phyloP scores from a whole-genome alignment of 2,329 filamentous ascomycete species.

The Harringtonia lauricola region DNA sequence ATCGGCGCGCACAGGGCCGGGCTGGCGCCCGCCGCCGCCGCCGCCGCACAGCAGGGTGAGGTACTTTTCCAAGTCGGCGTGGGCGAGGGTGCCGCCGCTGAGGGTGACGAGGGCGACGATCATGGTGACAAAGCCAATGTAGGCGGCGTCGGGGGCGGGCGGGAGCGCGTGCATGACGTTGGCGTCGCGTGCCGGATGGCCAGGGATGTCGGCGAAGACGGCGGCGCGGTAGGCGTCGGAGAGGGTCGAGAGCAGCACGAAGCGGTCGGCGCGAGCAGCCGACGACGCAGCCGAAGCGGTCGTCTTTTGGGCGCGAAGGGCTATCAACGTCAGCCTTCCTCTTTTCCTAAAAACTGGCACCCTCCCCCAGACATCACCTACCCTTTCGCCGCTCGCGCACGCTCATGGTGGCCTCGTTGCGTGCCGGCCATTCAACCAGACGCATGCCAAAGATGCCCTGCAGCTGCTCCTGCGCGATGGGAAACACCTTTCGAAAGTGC shows the following conservation, averaged over 20 bases:
- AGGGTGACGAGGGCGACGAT: conserved; percentile 69
- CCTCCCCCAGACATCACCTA: too few relatives aligned
- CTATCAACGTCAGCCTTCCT: conserved; percentile 6
- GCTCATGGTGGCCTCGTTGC: conserved; percentile 66
- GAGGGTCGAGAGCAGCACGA: conserved; percentile 66
- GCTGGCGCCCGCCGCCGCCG: conserved; percentile 23
- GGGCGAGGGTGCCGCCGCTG: conserved; percentile 60
- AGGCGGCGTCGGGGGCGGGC: conserved; percentile 60
- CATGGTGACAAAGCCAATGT: conserved; percentile 70
- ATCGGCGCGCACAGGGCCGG: conserved; percentile 17
- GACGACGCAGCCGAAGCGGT: background rate
- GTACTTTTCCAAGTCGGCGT: conserved; percentile 67
- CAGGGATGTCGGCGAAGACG: conserved; percentile 7
- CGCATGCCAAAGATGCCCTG: conserved; percentile 79
- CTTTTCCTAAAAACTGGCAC: background rate
- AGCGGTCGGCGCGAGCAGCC: conserved; percentile 45
- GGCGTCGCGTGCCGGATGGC: conserved; percentile 58
- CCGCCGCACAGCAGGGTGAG: conserved; percentile 13
- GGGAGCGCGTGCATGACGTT: conserved; percentile 41
- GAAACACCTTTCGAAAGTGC: conserved; percentile 68
- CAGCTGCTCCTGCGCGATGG: conserved; percentile 62
- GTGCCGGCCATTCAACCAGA: conserved; percentile 69
- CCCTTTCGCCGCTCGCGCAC: conserved; percentile 62
- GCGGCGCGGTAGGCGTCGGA: conserved; percentile 53
- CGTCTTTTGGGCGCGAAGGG: conserved; percentile 39